Percentiles rank a stretch among this genome's conserved stretches.
Evolutionary conservation across 2,329 filamentous ascomycete species (phyloP).

Genomic region (Colletotrichum paranaense): DNA sequence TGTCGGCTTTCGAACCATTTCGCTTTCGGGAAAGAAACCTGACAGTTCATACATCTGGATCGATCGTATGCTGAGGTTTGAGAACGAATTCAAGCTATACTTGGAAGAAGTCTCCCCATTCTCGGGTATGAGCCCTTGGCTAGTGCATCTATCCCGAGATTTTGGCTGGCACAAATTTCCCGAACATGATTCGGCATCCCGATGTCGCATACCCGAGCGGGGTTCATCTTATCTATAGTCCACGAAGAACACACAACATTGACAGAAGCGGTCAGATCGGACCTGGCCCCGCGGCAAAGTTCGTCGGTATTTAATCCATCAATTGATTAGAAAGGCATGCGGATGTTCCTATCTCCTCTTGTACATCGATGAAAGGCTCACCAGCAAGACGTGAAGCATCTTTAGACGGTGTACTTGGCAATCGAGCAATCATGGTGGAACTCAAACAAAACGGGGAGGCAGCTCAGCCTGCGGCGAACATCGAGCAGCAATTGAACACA

Average conservation of each 20-base stretch:
- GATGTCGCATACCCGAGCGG: constrained; percentile 29
- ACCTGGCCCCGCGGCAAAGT: constrained; percentile 8
- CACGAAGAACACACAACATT: not conserved
- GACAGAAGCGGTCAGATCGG: not conserved
- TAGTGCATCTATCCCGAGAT: constrained; percentile 10
- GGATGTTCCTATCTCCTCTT: not conserved
- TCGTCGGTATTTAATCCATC: not conserved
- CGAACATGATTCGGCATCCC: constrained; percentile 9
- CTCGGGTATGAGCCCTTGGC: not conserved
- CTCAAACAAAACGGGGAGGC: not conserved
- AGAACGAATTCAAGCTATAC: no score
- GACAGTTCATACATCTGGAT: not conserved
- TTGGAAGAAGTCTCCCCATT: not conserved
- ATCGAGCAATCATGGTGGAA: not conserved
- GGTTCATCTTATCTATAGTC: constrained; percentile 6
- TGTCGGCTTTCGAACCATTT: not conserved
- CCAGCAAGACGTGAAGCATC: not conserved
- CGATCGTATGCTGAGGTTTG: not conserved
- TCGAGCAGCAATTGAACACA: not conserved
- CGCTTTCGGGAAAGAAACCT: not conserved
- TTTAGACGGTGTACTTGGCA: no score
- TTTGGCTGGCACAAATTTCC: not conserved
- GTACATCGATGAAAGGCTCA: not conserved
- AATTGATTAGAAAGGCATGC: not conserved
- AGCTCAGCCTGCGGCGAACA: not conserved